Evolutionary conservation across 192 early-diverging fungal genomes (phyloP), one percentile per base, ranked within the genome.

Genomic region (Backusella luteola): DNA sequence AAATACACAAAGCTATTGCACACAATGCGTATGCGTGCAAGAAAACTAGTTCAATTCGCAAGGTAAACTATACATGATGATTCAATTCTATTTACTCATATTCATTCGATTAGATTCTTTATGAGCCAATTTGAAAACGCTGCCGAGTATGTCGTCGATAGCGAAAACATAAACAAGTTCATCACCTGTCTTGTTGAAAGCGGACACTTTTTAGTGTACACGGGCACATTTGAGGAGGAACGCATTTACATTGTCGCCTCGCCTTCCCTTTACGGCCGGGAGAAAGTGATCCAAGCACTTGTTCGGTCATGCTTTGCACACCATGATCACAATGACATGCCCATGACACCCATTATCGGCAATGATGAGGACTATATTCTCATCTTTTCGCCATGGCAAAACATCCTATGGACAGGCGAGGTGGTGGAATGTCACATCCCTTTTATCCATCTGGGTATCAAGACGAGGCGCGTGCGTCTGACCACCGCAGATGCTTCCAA

Each of bases 161-260:
- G 88, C 38, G 85, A 84, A 23, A 82, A 81, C 56, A 76, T 85
- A 79, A 85, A 82, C 38, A 74, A 80, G 23, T 81, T 96, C 56
- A 85, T 95, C 69, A 80, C 86, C 7, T 81, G 80, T 74, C 84
- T 96, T 34, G 89, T 90, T 6, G 84, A 88, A 53, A 87, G 91
- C 9, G 89, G 90, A 39, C 94, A 96, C 67, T 87, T 92, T 49
- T 81, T 96, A 66, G 88, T 95, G 0, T 91, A 90, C 39, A 93
- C 92, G 7, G 84, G 89, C 68, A 87, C 85, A 26, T 92, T 91
- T 80, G 91, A 95, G 77, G 84, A 82, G 32, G 85, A 86, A 38
- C 92, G 93, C 1, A 76, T 92, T 0, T 94, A 92, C 72, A 88
- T 96, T 23, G 86, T 96, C 74, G 93, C 93, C 12, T 90, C 89